These are phyloP conservation scores for Porodaedalea pini DNA, from an alignment of 1,284 basidiomycete genomes.

Conservation along the genomic window DNA sequence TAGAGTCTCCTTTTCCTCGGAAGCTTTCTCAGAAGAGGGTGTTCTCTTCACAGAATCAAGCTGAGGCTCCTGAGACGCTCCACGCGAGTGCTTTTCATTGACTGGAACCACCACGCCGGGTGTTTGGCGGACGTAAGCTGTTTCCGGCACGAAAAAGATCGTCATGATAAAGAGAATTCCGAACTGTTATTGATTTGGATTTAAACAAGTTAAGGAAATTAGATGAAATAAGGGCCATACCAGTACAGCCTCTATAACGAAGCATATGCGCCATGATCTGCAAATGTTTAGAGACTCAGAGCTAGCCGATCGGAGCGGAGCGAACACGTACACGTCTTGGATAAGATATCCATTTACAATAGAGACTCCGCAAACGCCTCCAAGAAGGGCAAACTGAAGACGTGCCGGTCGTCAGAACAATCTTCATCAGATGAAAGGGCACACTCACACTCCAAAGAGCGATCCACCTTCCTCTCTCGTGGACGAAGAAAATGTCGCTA, in stretches of 20 bases:
- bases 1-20: too few relatives aligned
- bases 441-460: constrained; percentile 21
- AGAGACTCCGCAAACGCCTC: constrained; percentile 22
- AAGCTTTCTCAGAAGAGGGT: not conserved
- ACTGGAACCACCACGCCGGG: not conserved
- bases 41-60: too few relatives aligned
- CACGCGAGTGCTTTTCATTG: too few relatives aligned
- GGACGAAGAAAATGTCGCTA: constrained; percentile 25
- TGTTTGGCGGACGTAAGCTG: constrained; percentile 17
- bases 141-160: constrained; percentile 22
- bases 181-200: constrained; percentile 8
- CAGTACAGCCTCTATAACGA: constrained; percentile 20
- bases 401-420: too few relatives aligned
- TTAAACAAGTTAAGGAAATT: not conserved
- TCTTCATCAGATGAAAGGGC: not conserved
- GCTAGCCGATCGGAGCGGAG: not conserved
- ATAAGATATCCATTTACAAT: constrained; percentile 24
- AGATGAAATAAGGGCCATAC: not conserved
- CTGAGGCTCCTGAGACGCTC: too few relatives aligned
- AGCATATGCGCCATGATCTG: constrained; percentile 23
- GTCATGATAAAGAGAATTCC: constrained; percentile 19
- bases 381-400: constrained; percentile 23
- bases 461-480: constrained; percentile 23
- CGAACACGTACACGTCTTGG: constrained; percentile 22
- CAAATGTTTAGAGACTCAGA: not conserved